A percentile compares a stretch with the other conserved stretches of the same genome.
Evolutionary conservation across 1,284 basidiomycete species (phyloP).

Genomic region (Naganishia albida): DNA sequence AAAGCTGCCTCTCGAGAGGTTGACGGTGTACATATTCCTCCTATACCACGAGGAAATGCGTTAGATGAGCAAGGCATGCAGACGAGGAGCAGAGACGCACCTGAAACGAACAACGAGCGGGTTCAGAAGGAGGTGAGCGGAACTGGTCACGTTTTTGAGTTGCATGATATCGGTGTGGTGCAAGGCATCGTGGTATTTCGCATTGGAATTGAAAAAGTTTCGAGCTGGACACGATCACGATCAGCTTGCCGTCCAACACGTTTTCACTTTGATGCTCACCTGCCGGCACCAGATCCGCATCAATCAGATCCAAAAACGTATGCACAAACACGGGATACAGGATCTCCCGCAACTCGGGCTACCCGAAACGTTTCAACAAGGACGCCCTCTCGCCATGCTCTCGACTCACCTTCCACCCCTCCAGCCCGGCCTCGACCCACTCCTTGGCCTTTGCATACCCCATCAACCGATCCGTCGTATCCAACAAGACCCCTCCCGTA

Average conservation of each 20-base stretch:
- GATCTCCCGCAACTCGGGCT: conserved; percentile 91
- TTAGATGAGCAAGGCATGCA: not conserved
- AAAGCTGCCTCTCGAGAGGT: conserved; percentile 89
- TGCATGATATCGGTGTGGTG: conserved; percentile 76
- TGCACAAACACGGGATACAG: conserved; percentile 96
- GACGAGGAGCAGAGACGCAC: conserved; percentile 35
- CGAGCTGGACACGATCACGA: conserved; percentile 59
- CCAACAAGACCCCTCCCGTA: conserved; percentile 59
- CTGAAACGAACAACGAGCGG: conserved; percentile 81
- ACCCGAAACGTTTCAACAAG: conserved; percentile 27
- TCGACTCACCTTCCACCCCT: conserved; percentile 87
- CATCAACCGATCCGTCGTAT: conserved; percentile 74
- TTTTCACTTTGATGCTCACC: conserved; percentile 59
- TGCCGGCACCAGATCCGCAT: conserved; percentile 84
- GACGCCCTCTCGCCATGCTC: conserved; percentile 42
- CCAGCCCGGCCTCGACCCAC: conserved; percentile 60
- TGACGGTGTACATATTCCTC: conserved; percentile 85
- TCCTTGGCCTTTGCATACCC: conserved; percentile 78
- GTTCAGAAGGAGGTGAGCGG: conserved; percentile 81
- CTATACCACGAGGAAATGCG: conserved; percentile 33
- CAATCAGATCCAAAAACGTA: conserved; percentile 92
- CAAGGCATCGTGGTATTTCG: conserved; percentile 66
- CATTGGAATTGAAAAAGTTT: conserved; percentile 73
- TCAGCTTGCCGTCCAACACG: conserved; percentile 24
- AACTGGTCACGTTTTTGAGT: conserved; percentile 77